Evolutionary conservation across 163 green algal genomes (phyloP), one percentile per base, ranked within the genome.

Genomic region (Smithsoniella earleae): DNA sequence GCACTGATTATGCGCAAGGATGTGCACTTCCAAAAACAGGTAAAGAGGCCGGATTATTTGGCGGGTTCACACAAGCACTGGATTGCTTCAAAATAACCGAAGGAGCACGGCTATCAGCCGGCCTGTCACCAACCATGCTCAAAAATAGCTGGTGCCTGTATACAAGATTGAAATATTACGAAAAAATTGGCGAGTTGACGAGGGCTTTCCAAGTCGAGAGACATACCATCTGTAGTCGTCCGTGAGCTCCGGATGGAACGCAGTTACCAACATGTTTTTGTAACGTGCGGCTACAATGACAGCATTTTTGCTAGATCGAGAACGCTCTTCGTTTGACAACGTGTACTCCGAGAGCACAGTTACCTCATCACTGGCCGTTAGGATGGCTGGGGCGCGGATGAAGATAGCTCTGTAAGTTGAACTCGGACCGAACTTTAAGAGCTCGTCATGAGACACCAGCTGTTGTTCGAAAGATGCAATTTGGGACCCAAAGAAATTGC

Each of bases 401-500:
- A 99, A 99, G 3, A 99, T 77, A 0, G 91, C 94, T 0, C 93
- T 82, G 82, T 96, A 97, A 27, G 55, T 82, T n/a, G 79, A 62
- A 16, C 65, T 73, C 40, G 66, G 75, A n/a, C 77, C 75, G 52
- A 74, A 82, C 0, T 74, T 52, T 46, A 75, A 75, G 36, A 95
- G 73, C 74, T 79, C 85, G 2, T 77, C 45, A 0, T 89, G 89
- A 3, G 81, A 79, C 18, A 77, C 66, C 37, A 96, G 79, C 76
- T 85, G 77, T 2, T 86, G 87, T 73, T 96, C 89, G 79, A 96
- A 97, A 77, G 82, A 92, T 77, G 96, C 88, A 44, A 96, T 87
- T 87, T 97, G 92, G 0, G 89, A 86, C 0, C 94, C 94, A 75
- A 99, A 99, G 82, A 98, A 99, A 83, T 99, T 99, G 36, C 94